Evolutionary conservation across 805 yeast species (phyloP), one percentile per base, ranked within the genome.

Genomic region (Pichia scutulata): DNA sequence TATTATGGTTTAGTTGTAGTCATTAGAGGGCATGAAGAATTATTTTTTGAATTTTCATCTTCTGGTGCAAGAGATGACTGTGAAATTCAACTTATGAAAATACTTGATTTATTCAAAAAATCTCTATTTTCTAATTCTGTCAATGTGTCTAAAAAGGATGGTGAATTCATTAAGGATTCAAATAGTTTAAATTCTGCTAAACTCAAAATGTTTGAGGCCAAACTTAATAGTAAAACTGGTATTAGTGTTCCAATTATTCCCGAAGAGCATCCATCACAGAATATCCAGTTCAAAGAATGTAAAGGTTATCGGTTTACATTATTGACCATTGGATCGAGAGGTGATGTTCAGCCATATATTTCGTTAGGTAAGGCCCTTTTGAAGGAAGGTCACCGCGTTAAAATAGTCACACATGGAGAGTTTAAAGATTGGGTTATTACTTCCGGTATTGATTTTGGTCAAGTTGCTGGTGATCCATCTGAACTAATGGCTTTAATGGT

Each of bases 271-370:
- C 86, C 87, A 0, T 48, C 58, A 16, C 52, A 56, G 14, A 56
- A 58, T 25, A 57, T 65, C 1, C 65, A 71, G 52, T 71, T 74
- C 44, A 77, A 79, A 0, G 86, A 95, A 0, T 61, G 72, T 1
- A 73, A 77, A 46, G 66, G 80, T 2, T 76, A 75, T 57, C 76
- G 74, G 26, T 77, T 90, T 60, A 82, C 86, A 0, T 69, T 89
- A 44, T 67, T 92, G 51, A 92, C 97, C 0, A 92, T 92, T 59
- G 98, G 98, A 0, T 89, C 97, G 0, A 75, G 98, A 52, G 98
- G 98, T 33, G 98, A 92, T 67, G 97, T 92, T 7, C 98, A 92
- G 67, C 98, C 98, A 0, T 92, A 89, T 63, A 85, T 92, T 56
- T 92, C 97, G 0, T 68, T 92, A n/a, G 93, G 88, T 0, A 80